These are phyloP conservation scores for Irpex lacteus DNA, from an alignment of 1,284 basidiomycete species.

Conservation along the genomic window DNA sequence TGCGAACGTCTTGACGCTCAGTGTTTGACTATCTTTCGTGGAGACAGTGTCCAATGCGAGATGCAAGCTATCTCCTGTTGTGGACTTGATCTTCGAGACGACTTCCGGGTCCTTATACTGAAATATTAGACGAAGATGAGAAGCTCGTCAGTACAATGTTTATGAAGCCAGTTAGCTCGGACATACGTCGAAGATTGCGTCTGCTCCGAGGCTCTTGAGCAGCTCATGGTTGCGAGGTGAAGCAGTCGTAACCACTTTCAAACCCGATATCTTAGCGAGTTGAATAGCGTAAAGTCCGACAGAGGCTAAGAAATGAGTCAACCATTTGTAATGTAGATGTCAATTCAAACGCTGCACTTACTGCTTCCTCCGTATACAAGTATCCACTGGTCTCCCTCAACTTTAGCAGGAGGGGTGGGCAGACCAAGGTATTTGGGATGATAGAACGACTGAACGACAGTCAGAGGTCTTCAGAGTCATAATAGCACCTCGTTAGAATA, in stretches of 20 bases:
- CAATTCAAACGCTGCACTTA: constrained; percentile 11
- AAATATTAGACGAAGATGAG: not conserved
- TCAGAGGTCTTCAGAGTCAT: constrained; percentile 23
- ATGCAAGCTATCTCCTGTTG: constrained; percentile 20
- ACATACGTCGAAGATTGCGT: constrained; percentile 34
- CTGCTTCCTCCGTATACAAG: constrained; percentile 31
- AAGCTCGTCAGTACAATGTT: not conserved
- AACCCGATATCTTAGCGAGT: constrained; percentile 39
- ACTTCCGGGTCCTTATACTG: constrained; percentile 26
- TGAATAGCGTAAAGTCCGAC: constrained; percentile 46
- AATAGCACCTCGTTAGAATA: not conserved
- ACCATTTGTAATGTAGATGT: not conserved
- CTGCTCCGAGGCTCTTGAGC: constrained; percentile 39
- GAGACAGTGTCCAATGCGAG: constrained; percentile 23
- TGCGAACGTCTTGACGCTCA: constrained; percentile 17
- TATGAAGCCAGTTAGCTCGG: not conserved
- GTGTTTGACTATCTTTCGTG: constrained; percentile 13
- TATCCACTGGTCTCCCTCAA: constrained; percentile 23
- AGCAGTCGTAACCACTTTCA: constrained; percentile 39
- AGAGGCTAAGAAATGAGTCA: constrained; percentile 16
- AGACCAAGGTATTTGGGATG: constrained; percentile 22
- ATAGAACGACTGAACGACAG: constrained; percentile 36
- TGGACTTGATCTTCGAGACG: constrained; percentile 22
- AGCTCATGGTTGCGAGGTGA: constrained; percentile 38
- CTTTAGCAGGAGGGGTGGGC: constrained; percentile 23